Percentiles rank a stretch among this genome's conserved stretches.
phyloP scores from a whole-genome alignment of 1,284 basidiomycete genomes.

The Marasmius sp. region DNA sequence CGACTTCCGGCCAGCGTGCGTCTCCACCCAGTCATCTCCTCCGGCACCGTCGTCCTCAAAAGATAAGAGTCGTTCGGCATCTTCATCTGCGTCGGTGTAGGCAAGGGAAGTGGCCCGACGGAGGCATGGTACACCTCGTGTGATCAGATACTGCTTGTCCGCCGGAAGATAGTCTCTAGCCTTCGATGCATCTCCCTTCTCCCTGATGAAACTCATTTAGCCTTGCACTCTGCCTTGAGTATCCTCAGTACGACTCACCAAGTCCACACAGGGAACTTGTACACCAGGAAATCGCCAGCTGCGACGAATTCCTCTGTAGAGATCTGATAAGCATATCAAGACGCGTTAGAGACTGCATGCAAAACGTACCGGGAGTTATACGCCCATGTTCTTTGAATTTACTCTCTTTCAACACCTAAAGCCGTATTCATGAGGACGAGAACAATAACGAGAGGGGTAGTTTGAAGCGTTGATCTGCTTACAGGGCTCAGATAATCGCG shows the following conservation, averaged over 20 bases:
- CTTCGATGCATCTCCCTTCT: conserved; percentile 84
- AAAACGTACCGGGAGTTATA: conserved; percentile 86
- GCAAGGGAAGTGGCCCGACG: conserved; percentile 88
- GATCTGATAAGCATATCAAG: conserved; percentile 18
- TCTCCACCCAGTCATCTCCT: conserved; percentile 86
- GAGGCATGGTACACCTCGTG: conserved; percentile 89
- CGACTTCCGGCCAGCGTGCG: conserved; percentile 71
- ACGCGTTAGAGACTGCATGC: conserved; percentile 11
- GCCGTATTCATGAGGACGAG: conserved; percentile 13
- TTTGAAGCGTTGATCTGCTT: conserved; percentile 21
- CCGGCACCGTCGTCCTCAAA: conserved; percentile 61
- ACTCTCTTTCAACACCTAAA: conserved; percentile 91
- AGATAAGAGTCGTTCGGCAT: conserved; percentile 85
- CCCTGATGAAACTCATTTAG: conserved; percentile 52
- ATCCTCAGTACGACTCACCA: conserved; percentile 57
- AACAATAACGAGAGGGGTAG: conserved; percentile 11
- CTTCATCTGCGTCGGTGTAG: conserved; percentile 93
- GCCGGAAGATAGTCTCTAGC: conserved; percentile 88
- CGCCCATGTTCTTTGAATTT: conserved; percentile 99
- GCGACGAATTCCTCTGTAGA: conserved; percentile 89
- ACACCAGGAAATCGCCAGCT: conserved; percentile 90
- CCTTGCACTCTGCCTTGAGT: not conserved
- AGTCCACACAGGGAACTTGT: conserved; percentile 95
- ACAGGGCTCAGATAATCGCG: conserved; percentile 96
- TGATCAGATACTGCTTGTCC: conserved; percentile 97